Percentiles rank a stretch among this genome's conserved stretches.
Evolutionary conservation across 1,139 yeast genomes (phyloP).

Genomic region (Candida buenavistaensis): DNA sequence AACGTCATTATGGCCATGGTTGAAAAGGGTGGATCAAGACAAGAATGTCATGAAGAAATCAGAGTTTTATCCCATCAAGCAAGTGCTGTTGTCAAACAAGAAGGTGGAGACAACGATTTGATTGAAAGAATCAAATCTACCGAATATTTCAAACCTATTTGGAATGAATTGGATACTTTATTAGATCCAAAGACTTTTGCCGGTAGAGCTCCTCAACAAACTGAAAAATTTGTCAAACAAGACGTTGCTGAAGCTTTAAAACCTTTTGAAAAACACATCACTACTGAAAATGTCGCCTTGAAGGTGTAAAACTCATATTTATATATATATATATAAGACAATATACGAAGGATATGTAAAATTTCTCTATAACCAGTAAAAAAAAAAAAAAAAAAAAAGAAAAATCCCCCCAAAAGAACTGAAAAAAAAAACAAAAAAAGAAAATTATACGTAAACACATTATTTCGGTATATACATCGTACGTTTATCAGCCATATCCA

Average conservation of each 20-base stretch:
- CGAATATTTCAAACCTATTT: slow-evolving; percentile 85
- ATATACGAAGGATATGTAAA: no score
- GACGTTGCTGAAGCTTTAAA: slow-evolving; percentile 84
- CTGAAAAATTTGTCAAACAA: slow-evolving; percentile 83
- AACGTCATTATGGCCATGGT: slow-evolving; percentile 99
- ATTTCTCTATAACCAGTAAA: no score
- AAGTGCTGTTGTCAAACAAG: slow-evolving; percentile 93
- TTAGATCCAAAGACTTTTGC: slow-evolving; percentile 93
- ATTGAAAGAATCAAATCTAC: slow-evolving; percentile 84
- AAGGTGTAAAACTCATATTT: slow-evolving; percentile 24
- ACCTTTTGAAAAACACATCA: slow-evolving; percentile 62
- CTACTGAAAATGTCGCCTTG: slow-evolving; percentile 59
- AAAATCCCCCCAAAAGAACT: no score
- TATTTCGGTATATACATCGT: no score
- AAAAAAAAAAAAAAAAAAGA: no score
- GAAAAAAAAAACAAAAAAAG: no score
- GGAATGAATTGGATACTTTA: slow-evolving; percentile 75
- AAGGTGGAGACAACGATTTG: slow-evolving; percentile 98
- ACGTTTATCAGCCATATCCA: slow-evolving; percentile 4
- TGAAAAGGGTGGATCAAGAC: slow-evolving; percentile 96
- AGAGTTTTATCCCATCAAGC: slow-evolving; percentile 98
- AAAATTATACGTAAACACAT: no score
- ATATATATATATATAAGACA: no score
- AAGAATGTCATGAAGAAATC: slow-evolving; percentile 96
- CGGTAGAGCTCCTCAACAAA: slow-evolving; percentile 98